These are phyloP conservation scores for Piedraia hortae DNA, from an alignment of 2,329 filamentous ascomycete species.

Conservation along the genomic window DNA sequence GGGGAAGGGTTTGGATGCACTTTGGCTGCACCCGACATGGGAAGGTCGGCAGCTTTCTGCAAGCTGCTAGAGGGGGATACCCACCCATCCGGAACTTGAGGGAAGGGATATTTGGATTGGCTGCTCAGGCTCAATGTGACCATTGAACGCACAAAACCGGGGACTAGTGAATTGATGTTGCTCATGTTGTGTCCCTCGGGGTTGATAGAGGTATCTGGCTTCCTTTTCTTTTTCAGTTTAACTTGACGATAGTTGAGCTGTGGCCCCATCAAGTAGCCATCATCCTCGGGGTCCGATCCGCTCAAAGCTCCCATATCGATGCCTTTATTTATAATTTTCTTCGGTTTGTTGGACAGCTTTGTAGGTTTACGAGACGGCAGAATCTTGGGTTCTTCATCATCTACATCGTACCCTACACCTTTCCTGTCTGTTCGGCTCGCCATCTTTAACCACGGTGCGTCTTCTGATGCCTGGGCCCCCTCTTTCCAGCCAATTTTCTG, in stretches of 20 bases:
- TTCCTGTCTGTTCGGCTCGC: slow-evolving; percentile 41
- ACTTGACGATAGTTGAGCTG: slow-evolving; percentile 65
- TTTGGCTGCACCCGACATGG: no score
- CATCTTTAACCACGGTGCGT: no score
- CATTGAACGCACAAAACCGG: slow-evolving; percentile 48
- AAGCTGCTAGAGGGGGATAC: slow-evolving; percentile 31
- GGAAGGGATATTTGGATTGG: slow-evolving; percentile 30
- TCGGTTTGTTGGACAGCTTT: slow-evolving; percentile 7
- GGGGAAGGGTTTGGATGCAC: no score
- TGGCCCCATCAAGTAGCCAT: slow-evolving; percentile 82
- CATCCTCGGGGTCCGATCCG: slow-evolving; percentile 80
- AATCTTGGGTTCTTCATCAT: slow-evolving; percentile 10
- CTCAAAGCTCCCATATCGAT: slow-evolving; percentile 78
- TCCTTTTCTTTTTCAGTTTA: slow-evolving; percentile 55
- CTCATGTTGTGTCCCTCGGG: no score
- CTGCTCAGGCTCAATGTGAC: slow-evolving; percentile 16
- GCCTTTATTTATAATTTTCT: slow-evolving; percentile 33
- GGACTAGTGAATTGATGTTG: no score
- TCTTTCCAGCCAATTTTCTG: slow-evolving; percentile 90
- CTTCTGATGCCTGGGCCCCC: no score
- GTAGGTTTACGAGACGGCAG: slow-evolving; percentile 9
- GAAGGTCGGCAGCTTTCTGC: no score
- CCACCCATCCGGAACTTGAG: slow-evolving; percentile 47
- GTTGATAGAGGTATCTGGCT: no score
- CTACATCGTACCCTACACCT: slow-evolving; percentile 34